Evolutionary conservation across 2,329 filamentous ascomycete species (phyloP).

Genomic region (Pestalotiopsis sp.): DNA sequence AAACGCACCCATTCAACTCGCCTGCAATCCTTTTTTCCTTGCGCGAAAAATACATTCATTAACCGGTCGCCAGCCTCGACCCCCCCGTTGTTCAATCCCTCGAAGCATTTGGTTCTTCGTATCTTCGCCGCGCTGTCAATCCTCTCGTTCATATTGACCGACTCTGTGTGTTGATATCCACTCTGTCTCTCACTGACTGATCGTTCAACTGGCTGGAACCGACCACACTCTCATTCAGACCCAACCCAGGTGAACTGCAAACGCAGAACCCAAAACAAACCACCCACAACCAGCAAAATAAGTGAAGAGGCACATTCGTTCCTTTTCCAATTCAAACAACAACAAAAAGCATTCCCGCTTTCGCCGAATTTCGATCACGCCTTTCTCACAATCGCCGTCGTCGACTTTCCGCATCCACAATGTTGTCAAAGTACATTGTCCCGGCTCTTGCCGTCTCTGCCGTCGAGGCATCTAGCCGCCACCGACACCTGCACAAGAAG

Average conservation of each 20-base stretch:
- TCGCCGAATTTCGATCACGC: not conserved
- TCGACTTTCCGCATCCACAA: slow-evolving; percentile 17
- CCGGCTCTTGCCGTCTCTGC: slow-evolving; percentile 30
- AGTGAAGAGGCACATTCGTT: not conserved
- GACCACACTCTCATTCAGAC: slow-evolving; percentile 6
- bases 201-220: not conserved
- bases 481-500: slow-evolving; percentile 31
- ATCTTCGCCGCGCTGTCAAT: slow-evolving; percentile 4
- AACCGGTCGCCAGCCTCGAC: slow-evolving; percentile 9
- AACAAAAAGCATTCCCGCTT: not conserved
- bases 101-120: slow-evolving; percentile 7
- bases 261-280: not conserved
- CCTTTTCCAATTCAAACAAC: not conserved
- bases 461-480: slow-evolving; percentile 25
- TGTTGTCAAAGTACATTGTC: slow-evolving; percentile 33
- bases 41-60: slow-evolving; percentile 6
- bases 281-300: not conserved
- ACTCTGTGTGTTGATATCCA: slow-evolving; percentile 6
- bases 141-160: not conserved
- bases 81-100: not conserved
- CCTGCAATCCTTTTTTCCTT: not conserved
- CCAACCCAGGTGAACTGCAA: not conserved
- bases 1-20: not conserved
- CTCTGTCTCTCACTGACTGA: not conserved
- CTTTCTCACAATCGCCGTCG: not conserved